These are phyloP conservation scores for Amanita thiersii DNA, from an alignment of 768 basidiomycete species.

Conservation along the genomic window DNA sequence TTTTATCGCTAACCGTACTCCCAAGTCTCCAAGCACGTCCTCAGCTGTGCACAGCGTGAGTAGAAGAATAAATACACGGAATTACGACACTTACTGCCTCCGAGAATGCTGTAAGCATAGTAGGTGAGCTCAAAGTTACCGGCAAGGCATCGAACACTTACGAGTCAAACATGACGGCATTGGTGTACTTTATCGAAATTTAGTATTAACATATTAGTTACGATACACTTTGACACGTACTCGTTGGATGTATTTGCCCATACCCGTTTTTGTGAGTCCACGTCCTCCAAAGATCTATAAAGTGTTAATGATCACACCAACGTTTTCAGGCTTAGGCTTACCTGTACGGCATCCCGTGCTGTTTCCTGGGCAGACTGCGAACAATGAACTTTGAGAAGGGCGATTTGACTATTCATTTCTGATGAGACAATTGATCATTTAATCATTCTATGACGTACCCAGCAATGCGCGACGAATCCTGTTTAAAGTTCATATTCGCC, in stretches of 20 bases:
- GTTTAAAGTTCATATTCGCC: conserved; percentile 76
- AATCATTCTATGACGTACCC: conserved; percentile 38
- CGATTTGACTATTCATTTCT: conserved; percentile 49
- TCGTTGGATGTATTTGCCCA: conserved; percentile 17
- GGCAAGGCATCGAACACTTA: conserved; percentile 9
- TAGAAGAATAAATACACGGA: background rate
- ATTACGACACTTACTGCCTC: conserved; percentile 15
- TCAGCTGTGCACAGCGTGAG: conserved; percentile 27
- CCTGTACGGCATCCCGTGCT: conserved; percentile 61
- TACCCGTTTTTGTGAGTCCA: conserved; percentile 61
- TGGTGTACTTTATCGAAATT: conserved; percentile 14
- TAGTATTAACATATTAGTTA: background rate
- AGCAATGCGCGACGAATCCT: conserved; percentile 66
- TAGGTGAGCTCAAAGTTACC: background rate
- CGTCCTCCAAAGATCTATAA: conserved; percentile 75
- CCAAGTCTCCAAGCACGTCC: conserved; percentile 51
- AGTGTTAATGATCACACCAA: conserved; percentile 15
- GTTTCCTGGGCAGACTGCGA: conserved; percentile 75
- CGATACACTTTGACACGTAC: conserved; percentile 10
- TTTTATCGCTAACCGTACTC: conserved; percentile 50
- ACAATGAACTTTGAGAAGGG: conserved; percentile 69
- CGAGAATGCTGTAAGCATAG: conserved; percentile 13
- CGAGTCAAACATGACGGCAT: conserved; percentile 17
- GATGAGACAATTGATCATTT: background rate
- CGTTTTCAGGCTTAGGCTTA: conserved; percentile 8